Conservation (phyloP, 2,329 filamentous ascomycete genomes). For the Fusarium heterosporum region DNA sequence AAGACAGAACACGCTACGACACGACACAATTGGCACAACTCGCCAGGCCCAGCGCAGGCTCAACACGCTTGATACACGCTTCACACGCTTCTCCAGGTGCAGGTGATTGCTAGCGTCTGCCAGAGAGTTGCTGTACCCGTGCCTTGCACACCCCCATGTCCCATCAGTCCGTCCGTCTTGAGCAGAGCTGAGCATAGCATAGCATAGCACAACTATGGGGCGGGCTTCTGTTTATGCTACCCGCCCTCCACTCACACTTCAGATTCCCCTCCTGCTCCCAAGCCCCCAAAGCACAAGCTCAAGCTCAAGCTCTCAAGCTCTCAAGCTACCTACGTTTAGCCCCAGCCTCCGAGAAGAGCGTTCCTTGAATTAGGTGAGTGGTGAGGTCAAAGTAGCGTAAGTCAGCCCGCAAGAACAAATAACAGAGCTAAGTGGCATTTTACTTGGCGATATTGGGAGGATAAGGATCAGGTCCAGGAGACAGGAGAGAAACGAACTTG, state of each 20-base stretch:
- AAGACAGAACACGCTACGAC: constrained; percentile 48
- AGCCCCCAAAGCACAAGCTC: constrained; percentile 22
- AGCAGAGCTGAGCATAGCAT: constrained; percentile 5
- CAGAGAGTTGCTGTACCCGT: constrained; percentile 15
- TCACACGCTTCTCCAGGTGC: constrained; percentile 30
- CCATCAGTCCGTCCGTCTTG: constrained; percentile 7
- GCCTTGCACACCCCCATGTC: constrained; percentile 44
- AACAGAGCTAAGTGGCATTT: background rate
- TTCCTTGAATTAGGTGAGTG: constrained; percentile 40
- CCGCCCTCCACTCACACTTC: constrained; percentile 36
- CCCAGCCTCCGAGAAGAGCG: constrained; percentile 38
- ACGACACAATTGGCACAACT: constrained; percentile 48
- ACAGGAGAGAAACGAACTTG: background rate
- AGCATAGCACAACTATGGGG: background rate
- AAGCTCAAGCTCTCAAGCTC: constrained; percentile 12
- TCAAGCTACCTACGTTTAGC: constrained; percentile 31
- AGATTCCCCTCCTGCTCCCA: constrained; percentile 26
- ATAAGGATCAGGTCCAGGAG: background rate
- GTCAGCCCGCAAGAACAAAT: constrained; percentile 19
- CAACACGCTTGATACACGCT: constrained; percentile 41
- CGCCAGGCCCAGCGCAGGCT: constrained; percentile 31
- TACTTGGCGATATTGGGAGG: background rate
- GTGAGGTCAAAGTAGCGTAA: constrained; percentile 36
- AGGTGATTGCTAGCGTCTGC: constrained; percentile 37
- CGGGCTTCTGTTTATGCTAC: constrained; percentile 6